Base-by-base conservation (phyloP, 805 yeast genomes). In the Pichia eremophila region DNA sequence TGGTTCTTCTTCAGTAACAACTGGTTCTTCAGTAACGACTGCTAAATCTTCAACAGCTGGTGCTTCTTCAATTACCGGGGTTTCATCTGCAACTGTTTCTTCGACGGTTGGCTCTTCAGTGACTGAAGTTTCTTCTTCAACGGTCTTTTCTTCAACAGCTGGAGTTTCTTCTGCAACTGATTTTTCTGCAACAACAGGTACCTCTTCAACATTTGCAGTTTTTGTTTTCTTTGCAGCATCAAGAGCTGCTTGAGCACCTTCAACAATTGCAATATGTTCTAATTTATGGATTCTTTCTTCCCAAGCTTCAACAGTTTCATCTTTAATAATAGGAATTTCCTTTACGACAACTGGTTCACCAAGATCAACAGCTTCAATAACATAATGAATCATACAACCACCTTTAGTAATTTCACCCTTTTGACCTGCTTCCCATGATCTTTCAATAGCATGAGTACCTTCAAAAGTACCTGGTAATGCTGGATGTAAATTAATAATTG, bases 401-500 rank as follows among this genome's bases (percentile, higher is more conserved):
- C 95, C 96, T 54, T 75, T 77, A 9, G 73, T 56, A 45, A 81
- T 78, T 54, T 78, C 75, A 9, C 96, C 96, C 28, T 78, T 79
- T 60, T 90, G 96, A 37, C 96, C 96, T 12, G 95, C 95, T 58
- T 88, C 72, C 91, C 95, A 93, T 1, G 97, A 95, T 59, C 98
- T 73, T 58, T 93, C 96, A 50, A 93, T 93, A 11, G 99, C 98
- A 67, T 87, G 89, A 11, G 95, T 91, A 6, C 99, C 99, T 49
- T 91, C 98, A 70, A 91, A 93, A 6, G 89, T 89, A 28, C 96
- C 96, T 1, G 99, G 99, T 50, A 93, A 77, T 0, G 99, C 98
- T 6, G 99, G 99, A 63, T 93, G 99, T 51, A 93, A 70, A 60
- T 93, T 93, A 58, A 93, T 89, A 53, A 93, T 90, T 36, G 90